phyloP scores from a whole-genome alignment of 2,329 filamentous ascomycete species.

The Coniochaeta sp. region DNA sequence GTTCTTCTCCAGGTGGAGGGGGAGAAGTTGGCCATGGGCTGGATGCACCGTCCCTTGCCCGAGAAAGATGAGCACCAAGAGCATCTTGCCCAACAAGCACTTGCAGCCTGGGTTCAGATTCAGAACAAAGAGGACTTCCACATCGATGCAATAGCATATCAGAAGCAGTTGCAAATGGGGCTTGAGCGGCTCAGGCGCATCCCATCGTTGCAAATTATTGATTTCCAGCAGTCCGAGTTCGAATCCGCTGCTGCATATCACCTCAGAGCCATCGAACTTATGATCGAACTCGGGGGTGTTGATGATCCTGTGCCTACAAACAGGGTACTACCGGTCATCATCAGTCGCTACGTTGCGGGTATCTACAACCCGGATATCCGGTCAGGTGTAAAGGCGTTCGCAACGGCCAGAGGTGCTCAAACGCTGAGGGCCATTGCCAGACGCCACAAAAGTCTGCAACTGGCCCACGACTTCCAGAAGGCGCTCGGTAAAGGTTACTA shows the following conservation, averaged over 20 bases:
- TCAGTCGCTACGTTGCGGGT: slow-evolving; percentile 43
- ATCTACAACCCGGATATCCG: slow-evolving; percentile 22
- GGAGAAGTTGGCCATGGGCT: slow-evolving; percentile 41
- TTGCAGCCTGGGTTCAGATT: slow-evolving; percentile 38
- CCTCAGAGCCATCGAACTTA: slow-evolving; percentile 32
- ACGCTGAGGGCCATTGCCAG: slow-evolving; percentile 34
- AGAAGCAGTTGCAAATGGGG: slow-evolving; percentile 42
- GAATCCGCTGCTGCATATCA: slow-evolving; percentile 46
- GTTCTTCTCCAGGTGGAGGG: slow-evolving; percentile 48
- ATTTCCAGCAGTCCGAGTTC: slow-evolving; percentile 43
- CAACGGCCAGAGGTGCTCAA: slow-evolving; percentile 10
- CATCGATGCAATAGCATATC: slow-evolving; percentile 23
- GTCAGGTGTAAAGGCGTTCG: slow-evolving; percentile 32
- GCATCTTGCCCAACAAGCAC: slow-evolving; percentile 23
- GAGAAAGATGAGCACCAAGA: slow-evolving; percentile 27
- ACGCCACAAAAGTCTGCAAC: slow-evolving; percentile 47
- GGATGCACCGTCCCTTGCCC: slow-evolving; percentile 28
- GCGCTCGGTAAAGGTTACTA: slow-evolving; percentile 43
- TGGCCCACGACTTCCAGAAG: slow-evolving; percentile 47
- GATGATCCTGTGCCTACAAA: slow-evolving; percentile 13
- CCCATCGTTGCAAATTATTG: slow-evolving; percentile 43
- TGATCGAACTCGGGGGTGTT: slow-evolving; percentile 22
- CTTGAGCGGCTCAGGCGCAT: slow-evolving; percentile 43
- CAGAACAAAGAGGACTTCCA: slow-evolving; percentile 28
- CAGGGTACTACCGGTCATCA: slow-evolving; percentile 19